phyloP scores from a whole-genome alignment of 345 rosid species.

The Brassica nigra region DNA sequence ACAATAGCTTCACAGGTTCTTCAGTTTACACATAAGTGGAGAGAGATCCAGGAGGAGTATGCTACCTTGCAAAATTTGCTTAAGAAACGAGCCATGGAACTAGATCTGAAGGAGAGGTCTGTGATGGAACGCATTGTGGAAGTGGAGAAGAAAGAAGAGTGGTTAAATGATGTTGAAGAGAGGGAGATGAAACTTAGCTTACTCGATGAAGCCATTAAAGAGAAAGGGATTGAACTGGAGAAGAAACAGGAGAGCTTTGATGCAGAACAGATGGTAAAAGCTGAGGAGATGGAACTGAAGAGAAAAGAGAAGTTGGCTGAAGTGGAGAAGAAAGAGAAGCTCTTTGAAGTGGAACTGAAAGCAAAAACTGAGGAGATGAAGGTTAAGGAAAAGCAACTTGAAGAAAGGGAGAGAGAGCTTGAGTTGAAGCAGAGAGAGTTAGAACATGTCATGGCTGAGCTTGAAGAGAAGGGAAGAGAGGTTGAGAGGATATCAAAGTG shows the following conservation, averaged over 20 bases:
- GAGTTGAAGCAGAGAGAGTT: neutral
- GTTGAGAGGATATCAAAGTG: conserved; percentile 6
- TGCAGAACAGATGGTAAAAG: conserved; percentile 19
- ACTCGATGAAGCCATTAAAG: conserved; percentile 1
- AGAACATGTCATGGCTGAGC: neutral
- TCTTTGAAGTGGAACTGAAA: conserved; percentile 29
- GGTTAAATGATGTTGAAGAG: conserved; percentile 3
- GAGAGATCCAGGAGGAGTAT: neutral
- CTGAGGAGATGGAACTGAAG: neutral
- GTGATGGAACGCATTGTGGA: neutral
- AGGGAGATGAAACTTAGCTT: conserved; percentile 12
- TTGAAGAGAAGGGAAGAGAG: neutral
- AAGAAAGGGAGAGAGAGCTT: conserved; percentile 2
- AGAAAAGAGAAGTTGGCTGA: neutral
- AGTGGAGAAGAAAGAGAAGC: conserved; percentile 1
- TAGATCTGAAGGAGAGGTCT: conserved; percentile 1
- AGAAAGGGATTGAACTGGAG: neutral
- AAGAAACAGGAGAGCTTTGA: conserved; percentile 19
- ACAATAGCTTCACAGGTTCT: neutral
- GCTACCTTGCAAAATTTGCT: neutral
- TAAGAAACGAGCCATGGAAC: neutral
- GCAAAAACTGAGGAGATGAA: neutral
- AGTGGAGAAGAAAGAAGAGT: conserved; percentile 18
- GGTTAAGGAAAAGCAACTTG: conserved; percentile 7
- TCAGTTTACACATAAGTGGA: neutral